These are phyloP conservation scores for Penicillium paneum DNA, from an alignment of 2,329 filamentous ascomycete genomes.

Conservation along the genomic window DNA sequence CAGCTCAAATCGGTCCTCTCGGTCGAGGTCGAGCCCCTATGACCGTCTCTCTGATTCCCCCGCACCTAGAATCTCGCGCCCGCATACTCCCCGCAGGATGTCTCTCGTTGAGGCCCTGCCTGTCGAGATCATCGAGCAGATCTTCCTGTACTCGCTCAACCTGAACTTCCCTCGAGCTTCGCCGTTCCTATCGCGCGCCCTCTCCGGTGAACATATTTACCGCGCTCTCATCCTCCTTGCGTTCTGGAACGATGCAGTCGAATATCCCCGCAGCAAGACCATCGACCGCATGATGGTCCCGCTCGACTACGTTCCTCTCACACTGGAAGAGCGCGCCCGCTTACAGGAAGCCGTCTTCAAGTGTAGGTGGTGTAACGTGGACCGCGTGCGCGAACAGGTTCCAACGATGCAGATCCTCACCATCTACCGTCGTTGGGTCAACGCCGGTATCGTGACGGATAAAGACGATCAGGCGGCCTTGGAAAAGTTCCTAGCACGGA, in stretches of 20 bases:
- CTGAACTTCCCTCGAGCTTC: conserved; percentile 46
- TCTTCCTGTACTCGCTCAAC: conserved; percentile 50
- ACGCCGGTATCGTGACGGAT: conserved; percentile 23
- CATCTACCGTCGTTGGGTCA: conserved; percentile 36
- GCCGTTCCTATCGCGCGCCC: conserved; percentile 34
- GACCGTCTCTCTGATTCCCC: conserved; percentile 6
- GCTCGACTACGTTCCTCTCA: conserved; percentile 33
- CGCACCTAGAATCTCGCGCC: background rate
- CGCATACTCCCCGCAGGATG: conserved; percentile 1
- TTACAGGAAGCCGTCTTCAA: conserved; percentile 38
- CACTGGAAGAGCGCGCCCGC: conserved; percentile 23
- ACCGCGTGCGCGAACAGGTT: conserved; percentile 34
- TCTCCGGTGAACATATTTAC: conserved; percentile 44
- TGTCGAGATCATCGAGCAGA: conserved; percentile 51
- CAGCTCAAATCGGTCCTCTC: conserved; percentile 6
- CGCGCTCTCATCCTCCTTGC: conserved; percentile 40
- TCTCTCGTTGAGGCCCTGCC: conserved; percentile 48
- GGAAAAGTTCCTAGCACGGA: conserved; percentile 21
- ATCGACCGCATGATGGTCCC: conserved; percentile 36
- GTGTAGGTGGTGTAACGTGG: conserved; percentile 41
- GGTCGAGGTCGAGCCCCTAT: conserved; percentile 6
- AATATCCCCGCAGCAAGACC: conserved; percentile 5
- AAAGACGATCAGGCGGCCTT: conserved; percentile 15
- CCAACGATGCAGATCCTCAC: conserved; percentile 35
- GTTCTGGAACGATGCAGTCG: conserved; percentile 35